A percentile compares a stretch with the other conserved stretches of the same genome.
Conservation (phyloP, 148 eudicot species). For the Rhododendron kiyosumense region DNA sequence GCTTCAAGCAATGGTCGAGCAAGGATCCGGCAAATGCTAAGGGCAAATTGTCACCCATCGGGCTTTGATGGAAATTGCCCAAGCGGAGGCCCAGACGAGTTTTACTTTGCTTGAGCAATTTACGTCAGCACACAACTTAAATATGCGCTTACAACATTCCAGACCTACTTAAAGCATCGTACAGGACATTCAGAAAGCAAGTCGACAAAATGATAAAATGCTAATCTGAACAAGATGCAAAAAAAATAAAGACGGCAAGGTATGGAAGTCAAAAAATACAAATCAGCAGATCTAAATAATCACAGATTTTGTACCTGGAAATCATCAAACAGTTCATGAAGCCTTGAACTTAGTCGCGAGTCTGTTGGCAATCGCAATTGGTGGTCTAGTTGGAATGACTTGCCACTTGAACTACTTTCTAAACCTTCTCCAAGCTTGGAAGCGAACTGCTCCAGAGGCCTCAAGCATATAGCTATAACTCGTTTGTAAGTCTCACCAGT, state of each 20-base stretch:
- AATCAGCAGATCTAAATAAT: not conserved
- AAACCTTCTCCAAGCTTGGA: slow-evolving; percentile 57
- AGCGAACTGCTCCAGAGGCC: slow-evolving; percentile 70
- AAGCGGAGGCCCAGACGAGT: not conserved
- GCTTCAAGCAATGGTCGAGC: not conserved
- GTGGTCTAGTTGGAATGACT: slow-evolving; percentile 45
- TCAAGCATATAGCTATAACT: slow-evolving; percentile 61
- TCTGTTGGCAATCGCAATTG: slow-evolving; percentile 63
- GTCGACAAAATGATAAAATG: not conserved
- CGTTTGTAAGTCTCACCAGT: slow-evolving; percentile 88
- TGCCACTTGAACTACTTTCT: slow-evolving; percentile 37
- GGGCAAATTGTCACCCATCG: not conserved
- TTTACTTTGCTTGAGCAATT: not conserved
- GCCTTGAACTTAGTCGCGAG: slow-evolving; percentile 31
- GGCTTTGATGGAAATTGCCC: not conserved
- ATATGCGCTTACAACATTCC: not conserved
- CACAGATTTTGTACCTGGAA: slow-evolving; percentile 53
- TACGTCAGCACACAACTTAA: not conserved
- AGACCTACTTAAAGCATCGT: not conserved
- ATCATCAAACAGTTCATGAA: slow-evolving; percentile 58
- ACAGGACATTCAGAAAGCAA: not conserved
- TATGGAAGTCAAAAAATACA: not conserved
- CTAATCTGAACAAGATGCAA: not conserved
- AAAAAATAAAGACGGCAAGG: not conserved
- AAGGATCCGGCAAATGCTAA: not conserved